Conservation (phyloP, 1,284 basidiomycete species). For the Puccinia coronata region DNA sequence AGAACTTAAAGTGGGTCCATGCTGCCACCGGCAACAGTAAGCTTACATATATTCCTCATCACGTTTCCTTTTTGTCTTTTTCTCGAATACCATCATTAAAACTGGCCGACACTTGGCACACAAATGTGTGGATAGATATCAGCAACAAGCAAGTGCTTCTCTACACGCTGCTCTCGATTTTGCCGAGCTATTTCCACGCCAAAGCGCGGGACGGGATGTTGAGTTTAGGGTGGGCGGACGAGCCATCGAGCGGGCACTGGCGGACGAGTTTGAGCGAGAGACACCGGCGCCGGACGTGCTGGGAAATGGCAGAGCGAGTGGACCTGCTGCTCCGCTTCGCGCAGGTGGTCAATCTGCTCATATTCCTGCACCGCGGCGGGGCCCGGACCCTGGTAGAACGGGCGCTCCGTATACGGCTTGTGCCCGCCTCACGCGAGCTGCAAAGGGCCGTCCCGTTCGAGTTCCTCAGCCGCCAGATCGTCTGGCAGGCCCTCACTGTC, state of each 20-base stretch:
- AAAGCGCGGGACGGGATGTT: no score
- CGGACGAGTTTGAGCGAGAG: no score
- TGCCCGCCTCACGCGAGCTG: constrained; percentile 71
- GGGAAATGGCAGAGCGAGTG: no score
- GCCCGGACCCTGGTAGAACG: constrained; percentile 84
- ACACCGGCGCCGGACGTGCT: no score
- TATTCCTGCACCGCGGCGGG: constrained; percentile 60
- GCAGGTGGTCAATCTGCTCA: constrained; percentile 6
- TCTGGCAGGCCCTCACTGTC: constrained; percentile 97
- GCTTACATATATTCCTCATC: no score
- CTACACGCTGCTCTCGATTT: background rate
- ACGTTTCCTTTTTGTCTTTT: no score
- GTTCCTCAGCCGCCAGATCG: constrained; percentile 98
- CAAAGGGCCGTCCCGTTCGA: constrained; percentile 88
- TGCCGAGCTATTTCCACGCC: no score
- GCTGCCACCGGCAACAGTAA: background rate
- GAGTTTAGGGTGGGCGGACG: no score
- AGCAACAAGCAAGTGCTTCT: background rate
- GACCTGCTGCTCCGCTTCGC: background rate
- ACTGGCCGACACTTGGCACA: no score
- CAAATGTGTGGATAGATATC: background rate
- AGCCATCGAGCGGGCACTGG: no score
- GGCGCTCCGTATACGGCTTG: constrained; percentile 74
- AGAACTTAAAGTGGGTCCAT: background rate
- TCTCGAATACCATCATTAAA: no score